These are phyloP conservation scores for Neofusicoccum umdonicola DNA, from an alignment of 2,329 filamentous ascomycete genomes.

Conservation along the genomic window DNA sequence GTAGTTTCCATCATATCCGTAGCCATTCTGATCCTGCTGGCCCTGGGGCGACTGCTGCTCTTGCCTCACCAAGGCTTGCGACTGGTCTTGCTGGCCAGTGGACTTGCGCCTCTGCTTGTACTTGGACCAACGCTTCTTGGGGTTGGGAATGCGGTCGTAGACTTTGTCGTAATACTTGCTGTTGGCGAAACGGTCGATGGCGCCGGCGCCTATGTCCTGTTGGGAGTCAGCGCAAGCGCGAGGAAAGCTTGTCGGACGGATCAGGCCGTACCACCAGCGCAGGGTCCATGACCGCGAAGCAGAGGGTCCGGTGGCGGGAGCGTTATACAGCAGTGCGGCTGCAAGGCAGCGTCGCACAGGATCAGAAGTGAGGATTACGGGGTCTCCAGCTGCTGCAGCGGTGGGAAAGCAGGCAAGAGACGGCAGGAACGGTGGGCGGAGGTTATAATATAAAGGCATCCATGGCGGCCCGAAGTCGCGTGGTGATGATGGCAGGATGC, in stretches of 20 bases:
- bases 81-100: constrained; percentile 3
- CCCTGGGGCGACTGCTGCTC: not conserved
- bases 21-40: not conserved
- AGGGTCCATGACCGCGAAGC: not conserved
- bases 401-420: not conserved
- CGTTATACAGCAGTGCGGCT: not conserved
- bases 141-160: constrained; percentile 11
- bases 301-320: not conserved
- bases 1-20: constrained; percentile 1
- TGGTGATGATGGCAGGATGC: not conserved
- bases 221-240: not conserved
- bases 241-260: not conserved
- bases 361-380: not conserved
- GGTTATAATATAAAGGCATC: constrained; percentile 10
- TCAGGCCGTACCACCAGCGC: not conserved
- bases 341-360: not conserved
- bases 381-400: not conserved
- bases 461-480: constrained; percentile 9
- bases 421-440: not conserved
- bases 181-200: constrained; percentile 9
- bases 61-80: not conserved
- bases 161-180: constrained; percentile 16
- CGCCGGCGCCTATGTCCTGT: constrained; percentile 16
- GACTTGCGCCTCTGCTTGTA: constrained; percentile 13
- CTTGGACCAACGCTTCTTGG: constrained; percentile 4